These are phyloP conservation scores for Sambucus nigra DNA, from an alignment of 129 eudicot species.

Conservation along the genomic window DNA sequence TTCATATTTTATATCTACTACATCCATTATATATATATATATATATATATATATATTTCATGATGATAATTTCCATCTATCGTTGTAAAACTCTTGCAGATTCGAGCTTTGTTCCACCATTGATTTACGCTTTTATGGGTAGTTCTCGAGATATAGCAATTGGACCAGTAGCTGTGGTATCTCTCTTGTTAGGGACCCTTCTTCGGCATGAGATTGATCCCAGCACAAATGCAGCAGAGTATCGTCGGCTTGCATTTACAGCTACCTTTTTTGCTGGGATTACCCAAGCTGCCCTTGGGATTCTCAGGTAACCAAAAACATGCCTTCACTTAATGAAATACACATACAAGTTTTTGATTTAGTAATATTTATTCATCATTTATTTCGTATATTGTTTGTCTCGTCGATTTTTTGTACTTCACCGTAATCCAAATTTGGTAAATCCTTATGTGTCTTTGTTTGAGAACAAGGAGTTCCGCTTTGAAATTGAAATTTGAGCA, in stretches of 20 bases:
- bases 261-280: constrained; percentile 89
- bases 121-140: constrained; percentile 83
- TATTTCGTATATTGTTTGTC: not conserved
- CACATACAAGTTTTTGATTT: not conserved
- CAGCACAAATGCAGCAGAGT: constrained; percentile 22
- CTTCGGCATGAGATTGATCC: constrained; percentile 62
- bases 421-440: too few relatives aligned
- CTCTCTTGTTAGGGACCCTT: constrained; percentile 62
- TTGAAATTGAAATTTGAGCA: too few relatives aligned
- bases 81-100: constrained; percentile 29
- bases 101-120: constrained; percentile 81
- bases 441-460: too few relatives aligned
- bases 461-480: too few relatives aligned
- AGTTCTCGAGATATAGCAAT: constrained; percentile 85
- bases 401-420: too few relatives aligned
- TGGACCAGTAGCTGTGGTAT: constrained; percentile 84
- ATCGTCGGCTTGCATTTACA: constrained; percentile 61
- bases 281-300: constrained; percentile 80
- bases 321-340: not conserved
- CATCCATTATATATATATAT: not conserved
- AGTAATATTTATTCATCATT: too few relatives aligned
- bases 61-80: not conserved
- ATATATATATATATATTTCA: not conserved
- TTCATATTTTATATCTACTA: not conserved
- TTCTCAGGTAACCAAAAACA: constrained; percentile 43